Conservation (phyloP, 768 basidiomycete genomes). For the Mrakia blollopis region DNA sequence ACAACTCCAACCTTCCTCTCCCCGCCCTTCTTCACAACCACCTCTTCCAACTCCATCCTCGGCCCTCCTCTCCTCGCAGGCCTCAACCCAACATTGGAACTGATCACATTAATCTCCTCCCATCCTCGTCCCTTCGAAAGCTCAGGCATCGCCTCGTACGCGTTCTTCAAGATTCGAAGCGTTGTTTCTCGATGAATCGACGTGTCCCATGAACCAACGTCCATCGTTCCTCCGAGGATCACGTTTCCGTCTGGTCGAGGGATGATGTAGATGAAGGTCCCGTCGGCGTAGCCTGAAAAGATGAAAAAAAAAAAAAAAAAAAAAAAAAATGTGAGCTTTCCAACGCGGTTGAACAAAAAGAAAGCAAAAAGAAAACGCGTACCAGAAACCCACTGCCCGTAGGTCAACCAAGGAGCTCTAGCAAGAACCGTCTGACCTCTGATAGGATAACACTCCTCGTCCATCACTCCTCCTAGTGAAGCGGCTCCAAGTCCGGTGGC, state of each 20-base stretch:
- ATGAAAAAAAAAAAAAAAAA: no score
- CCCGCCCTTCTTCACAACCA: slow-evolving; percentile 38
- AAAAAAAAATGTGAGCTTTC: neutral
- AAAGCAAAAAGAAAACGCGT: neutral
- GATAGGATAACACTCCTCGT: slow-evolving; percentile 65
- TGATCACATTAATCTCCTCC: slow-evolving; percentile 49
- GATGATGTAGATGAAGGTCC: slow-evolving; percentile 54
- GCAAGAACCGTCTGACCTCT: slow-evolving; percentile 79
- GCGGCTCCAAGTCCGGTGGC: slow-evolving; percentile 60
- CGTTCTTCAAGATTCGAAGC: slow-evolving; percentile 49
- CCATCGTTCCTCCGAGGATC: slow-evolving; percentile 59
- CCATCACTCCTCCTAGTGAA: slow-evolving; percentile 74
- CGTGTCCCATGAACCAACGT: slow-evolving; percentile 52
- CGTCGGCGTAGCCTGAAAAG: slow-evolving; percentile 14
- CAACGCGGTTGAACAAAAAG: neutral
- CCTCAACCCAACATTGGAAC: slow-evolving; percentile 53
- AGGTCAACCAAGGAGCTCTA: slow-evolving; percentile 59
- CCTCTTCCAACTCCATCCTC: slow-evolving; percentile 53
- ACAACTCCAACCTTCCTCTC: slow-evolving; percentile 46
- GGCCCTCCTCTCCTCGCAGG: slow-evolving; percentile 52
- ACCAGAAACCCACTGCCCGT: slow-evolving; percentile 33
- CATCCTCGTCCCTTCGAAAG: slow-evolving; percentile 43
- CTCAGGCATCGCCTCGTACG: slow-evolving; percentile 46
- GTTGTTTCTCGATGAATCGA: slow-evolving; percentile 50
- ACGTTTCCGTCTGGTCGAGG: slow-evolving; percentile 54